Conservation (phyloP, 306 rosid species). For the Dalbergia cochinchinensis region DNA sequence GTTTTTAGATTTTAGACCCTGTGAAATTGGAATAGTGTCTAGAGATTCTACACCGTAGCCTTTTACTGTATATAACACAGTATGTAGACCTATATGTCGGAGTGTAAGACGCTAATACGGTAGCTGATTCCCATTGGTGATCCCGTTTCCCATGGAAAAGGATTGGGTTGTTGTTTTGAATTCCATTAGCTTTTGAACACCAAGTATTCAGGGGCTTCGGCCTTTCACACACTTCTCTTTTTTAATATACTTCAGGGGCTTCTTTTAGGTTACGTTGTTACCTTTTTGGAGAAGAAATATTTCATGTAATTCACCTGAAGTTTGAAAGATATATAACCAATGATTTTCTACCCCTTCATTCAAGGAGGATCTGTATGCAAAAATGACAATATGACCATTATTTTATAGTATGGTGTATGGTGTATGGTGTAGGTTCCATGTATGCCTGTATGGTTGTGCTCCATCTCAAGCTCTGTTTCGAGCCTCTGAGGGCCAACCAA, state of each 20-base stretch:
- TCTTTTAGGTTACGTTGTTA: not conserved
- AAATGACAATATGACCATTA: not conserved
- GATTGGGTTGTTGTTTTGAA: not conserved
- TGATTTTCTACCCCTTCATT: not conserved
- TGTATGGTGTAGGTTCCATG: not conserved
- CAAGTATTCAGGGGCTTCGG: too few species aligned
- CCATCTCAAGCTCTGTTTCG: not conserved
- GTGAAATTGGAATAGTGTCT: not conserved
- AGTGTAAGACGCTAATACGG: too few species aligned
- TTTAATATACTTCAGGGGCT: not conserved
- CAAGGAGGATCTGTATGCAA: not conserved
- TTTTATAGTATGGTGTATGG: too few species aligned
- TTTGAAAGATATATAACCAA: not conserved
- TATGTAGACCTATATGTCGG: not conserved
- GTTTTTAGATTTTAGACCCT: not conserved
- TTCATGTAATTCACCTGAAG: not conserved
- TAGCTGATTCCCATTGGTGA: too few species aligned
- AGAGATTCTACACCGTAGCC: not conserved
- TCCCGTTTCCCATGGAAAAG: not conserved
- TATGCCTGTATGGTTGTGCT: not conserved
- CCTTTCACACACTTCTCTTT: too few species aligned
- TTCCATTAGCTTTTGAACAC: not conserved
- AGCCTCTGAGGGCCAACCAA: too few species aligned
- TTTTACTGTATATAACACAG: not conserved
- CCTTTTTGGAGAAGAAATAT: not conserved